Evolutionary conservation across 192 early-diverging fungal species (phyloP).

Genomic region (Paraglomus occultum): DNA sequence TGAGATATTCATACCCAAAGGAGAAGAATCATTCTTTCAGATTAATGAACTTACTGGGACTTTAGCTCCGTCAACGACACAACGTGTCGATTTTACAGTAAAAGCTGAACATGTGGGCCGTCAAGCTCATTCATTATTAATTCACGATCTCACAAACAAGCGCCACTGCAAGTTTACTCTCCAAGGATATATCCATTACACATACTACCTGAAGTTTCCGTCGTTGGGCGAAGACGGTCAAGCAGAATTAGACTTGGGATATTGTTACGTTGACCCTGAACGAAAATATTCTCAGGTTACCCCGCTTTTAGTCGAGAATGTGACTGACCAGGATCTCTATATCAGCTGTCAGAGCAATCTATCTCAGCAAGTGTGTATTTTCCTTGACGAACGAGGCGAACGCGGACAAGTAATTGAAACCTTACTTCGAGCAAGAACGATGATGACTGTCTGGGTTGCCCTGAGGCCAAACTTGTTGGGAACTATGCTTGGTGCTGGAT

Average conservation of each 20-base stretch:
- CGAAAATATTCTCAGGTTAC: conserved; percentile 73
- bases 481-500: conserved; percentile 31
- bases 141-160: conserved; percentile 43
- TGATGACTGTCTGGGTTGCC: conserved; percentile 70
- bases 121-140: conserved; percentile 47
- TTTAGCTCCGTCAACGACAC: conserved; percentile 52
- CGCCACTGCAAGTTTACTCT: conserved; percentile 44
- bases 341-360: conserved; percentile 80
- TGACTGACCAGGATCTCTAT: conserved; percentile 61
- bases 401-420: conserved; percentile 53
- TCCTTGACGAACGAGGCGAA: conserved; percentile 56
- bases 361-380: conserved; percentile 76
- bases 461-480: conserved; percentile 67
- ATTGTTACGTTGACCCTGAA: conserved; percentile 75
- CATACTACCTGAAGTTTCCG: conserved; percentile 63
- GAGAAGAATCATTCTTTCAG: conserved; percentile 35
- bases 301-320: conserved; percentile 68
- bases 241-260: conserved; percentile 71
- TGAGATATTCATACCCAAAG: conserved; percentile 33
- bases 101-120: conserved; percentile 49
- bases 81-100: conserved; percentile 57
- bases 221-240: conserved; percentile 52
- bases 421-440: conserved; percentile 46
- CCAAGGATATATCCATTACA: conserved; percentile 49
- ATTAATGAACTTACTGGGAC: conserved; percentile 38